Conservation (phyloP, 306 rosid genomes). For the Rosa multiflora region DNA sequence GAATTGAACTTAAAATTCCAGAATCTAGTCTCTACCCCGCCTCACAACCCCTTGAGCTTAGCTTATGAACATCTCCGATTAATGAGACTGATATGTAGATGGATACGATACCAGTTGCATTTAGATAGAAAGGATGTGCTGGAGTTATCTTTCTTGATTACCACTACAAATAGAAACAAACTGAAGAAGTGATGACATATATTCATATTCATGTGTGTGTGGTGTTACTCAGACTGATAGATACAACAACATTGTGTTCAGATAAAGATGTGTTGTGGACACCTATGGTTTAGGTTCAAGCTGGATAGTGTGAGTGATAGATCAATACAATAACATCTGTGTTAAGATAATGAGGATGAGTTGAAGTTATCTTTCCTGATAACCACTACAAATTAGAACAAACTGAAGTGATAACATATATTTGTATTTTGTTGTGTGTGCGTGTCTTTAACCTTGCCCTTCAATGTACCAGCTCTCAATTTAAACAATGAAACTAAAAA, state of each 20-base stretch:
- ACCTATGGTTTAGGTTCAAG: neutral
- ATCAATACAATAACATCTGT: neutral
- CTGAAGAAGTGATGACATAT: conserved; percentile 4
- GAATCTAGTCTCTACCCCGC: neutral
- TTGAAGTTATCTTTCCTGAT: neutral
- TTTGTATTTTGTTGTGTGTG: neutral
- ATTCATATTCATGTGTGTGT: neutral
- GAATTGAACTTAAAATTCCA: conserved; percentile 2
- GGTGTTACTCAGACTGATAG: neutral
- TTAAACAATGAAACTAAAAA: neutral
- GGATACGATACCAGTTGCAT: neutral
- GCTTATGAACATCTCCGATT: neutral
- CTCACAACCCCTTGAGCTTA: neutral
- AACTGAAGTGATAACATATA: neutral
- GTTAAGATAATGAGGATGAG: neutral
- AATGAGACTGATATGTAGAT: neutral
- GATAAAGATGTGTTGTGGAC: neutral
- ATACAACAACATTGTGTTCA: neutral
- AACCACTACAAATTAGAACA: neutral
- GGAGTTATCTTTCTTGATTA: conserved; percentile 12
- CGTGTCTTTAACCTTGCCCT: neutral
- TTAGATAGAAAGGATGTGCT: neutral
- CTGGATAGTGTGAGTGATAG: neutral
- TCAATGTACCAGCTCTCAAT: conserved; percentile 18
- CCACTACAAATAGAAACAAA: conserved; percentile 12